Evolutionary conservation across 257 asterid genomes (phyloP).

Genomic region (Ilex asprella): DNA sequence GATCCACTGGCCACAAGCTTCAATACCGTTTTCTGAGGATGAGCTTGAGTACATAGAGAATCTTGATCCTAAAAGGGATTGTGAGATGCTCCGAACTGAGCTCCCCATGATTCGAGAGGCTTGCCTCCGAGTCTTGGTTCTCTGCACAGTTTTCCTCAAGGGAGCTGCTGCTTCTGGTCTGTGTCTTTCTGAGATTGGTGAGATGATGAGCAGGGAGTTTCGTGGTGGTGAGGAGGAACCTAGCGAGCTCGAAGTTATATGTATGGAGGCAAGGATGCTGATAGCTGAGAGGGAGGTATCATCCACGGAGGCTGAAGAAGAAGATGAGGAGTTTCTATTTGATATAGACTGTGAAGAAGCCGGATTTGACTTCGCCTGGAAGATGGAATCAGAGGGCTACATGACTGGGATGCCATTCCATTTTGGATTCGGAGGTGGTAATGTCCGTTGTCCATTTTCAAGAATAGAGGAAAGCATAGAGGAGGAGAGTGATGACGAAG

Average conservation of each 20-base stretch:
- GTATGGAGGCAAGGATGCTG: slow-evolving; percentile 76
- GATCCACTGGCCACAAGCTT: slow-evolving; percentile 99
- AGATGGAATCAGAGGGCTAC: slow-evolving; percentile 29
- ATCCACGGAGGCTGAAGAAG: slow-evolving; percentile 42
- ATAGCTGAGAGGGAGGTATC: slow-evolving; percentile 43
- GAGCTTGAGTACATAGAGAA: slow-evolving; percentile 74
- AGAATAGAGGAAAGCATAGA: slow-evolving; percentile 63
- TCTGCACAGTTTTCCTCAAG: slow-evolving; percentile 78
- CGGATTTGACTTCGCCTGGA: slow-evolving; percentile 26
- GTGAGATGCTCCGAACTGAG: slow-evolving; percentile 72
- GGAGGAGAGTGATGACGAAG: slow-evolving; percentile 46
- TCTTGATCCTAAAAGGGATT: slow-evolving; percentile 67
- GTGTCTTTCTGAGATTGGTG: slow-evolving; percentile 94
- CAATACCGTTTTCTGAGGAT: slow-evolving; percentile 88
- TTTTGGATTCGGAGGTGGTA: slow-evolving; percentile 44
- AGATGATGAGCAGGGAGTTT: slow-evolving; percentile 94
- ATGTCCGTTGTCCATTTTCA: slow-evolving; percentile 51
- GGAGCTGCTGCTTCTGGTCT: slow-evolving; percentile 80
- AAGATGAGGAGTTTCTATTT: slow-evolving; percentile 51
- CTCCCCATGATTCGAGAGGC: slow-evolving; percentile 95
- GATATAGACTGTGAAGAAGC: slow-evolving; percentile 76
- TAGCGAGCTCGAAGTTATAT: slow-evolving; percentile 84
- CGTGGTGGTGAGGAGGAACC: slow-evolving; percentile 91
- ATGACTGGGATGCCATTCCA: slow-evolving; percentile 33
- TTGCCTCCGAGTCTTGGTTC: slow-evolving; percentile 69